Evolutionary conservation across 768 basidiomycete genomes (phyloP).

Genomic region (Rickenella mellea): DNA sequence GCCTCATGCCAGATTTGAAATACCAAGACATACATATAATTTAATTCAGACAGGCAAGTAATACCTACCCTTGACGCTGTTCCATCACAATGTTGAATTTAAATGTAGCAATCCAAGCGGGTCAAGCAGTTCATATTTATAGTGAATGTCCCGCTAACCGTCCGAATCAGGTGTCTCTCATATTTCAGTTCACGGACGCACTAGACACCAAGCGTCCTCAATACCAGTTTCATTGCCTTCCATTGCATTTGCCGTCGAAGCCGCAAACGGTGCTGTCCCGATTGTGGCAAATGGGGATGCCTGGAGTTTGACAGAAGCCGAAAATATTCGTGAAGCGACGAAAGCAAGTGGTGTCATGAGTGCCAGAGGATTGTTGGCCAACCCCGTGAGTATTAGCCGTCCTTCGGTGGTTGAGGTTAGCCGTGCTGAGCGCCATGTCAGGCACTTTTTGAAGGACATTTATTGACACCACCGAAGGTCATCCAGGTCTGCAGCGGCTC

Average conservation of each 20-base stretch:
- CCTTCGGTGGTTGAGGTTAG: background rate
- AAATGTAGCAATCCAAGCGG: background rate
- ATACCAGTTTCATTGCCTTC: constrained; percentile 27
- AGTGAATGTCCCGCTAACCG: constrained; percentile 8
- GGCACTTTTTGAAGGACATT: constrained; percentile 30
- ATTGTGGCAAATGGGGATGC: constrained; percentile 35
- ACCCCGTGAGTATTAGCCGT: constrained; percentile 18
- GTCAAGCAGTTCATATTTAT: too few relatives aligned
- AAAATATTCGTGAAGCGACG: constrained; percentile 22
- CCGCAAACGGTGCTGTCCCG: constrained; percentile 28
- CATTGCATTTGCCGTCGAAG: constrained; percentile 31
- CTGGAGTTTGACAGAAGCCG: constrained; percentile 26
- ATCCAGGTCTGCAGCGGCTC: constrained; percentile 15
- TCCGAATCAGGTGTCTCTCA: constrained; percentile 27
- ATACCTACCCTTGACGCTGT: background rate
- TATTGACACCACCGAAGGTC: constrained; percentile 23
- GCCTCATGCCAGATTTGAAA: background rate
- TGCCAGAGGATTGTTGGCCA: constrained; percentile 34
- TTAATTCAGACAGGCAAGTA: constrained; percentile 23
- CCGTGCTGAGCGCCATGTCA: constrained; percentile 7
- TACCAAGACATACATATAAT: constrained; percentile 23
- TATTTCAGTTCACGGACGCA: constrained; percentile 36
- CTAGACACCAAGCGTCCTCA: constrained; percentile 30
- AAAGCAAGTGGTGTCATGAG: constrained; percentile 35
- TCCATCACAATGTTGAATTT: too few relatives aligned